phyloP scores from a whole-genome alignment of 2,329 filamentous ascomycete genomes.

The Exophiala xenobiotica region DNA sequence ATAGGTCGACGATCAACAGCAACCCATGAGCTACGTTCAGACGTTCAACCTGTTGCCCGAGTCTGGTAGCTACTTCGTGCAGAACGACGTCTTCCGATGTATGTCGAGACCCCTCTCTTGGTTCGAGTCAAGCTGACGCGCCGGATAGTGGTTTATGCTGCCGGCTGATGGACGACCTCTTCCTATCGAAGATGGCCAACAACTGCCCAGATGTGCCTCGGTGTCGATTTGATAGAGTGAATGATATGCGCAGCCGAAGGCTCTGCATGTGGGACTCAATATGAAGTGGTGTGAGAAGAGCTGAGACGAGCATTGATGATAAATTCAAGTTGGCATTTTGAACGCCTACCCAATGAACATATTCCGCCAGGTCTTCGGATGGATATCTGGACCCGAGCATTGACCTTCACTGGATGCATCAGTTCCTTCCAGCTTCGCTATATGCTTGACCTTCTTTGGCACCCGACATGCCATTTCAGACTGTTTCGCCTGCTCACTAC shows the following conservation, averaged over 20 bases:
- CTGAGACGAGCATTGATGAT: not conserved
- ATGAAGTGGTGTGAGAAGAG: not conserved
- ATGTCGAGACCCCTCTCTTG: conserved; percentile 4
- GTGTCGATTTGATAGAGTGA: no score
- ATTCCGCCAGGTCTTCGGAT: no score
- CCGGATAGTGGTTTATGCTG: conserved; percentile 24
- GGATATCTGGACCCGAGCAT: no score
- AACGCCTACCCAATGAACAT: not conserved
- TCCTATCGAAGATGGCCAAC: no score
- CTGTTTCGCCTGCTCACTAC: no score
- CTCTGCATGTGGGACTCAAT: no score
- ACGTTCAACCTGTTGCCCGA: conserved; percentile 80
- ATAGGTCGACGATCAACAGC: conserved; percentile 80
- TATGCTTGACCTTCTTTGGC: no score
- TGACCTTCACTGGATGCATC: no score
- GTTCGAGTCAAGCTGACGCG: conserved; percentile 9
- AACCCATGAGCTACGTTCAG: conserved; percentile 89
- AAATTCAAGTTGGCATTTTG: not conserved
- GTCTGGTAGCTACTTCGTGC: conserved; percentile 74
- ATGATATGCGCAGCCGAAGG: no score
- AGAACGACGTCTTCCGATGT: conserved; percentile 78
- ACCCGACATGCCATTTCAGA: no score
- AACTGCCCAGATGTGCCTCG: no score
- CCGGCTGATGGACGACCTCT: conserved; percentile 15
- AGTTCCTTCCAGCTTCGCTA: no score